Base-by-base conservation (phyloP, 768 basidiomycete species). In the Crepidotus variabilis region DNA sequence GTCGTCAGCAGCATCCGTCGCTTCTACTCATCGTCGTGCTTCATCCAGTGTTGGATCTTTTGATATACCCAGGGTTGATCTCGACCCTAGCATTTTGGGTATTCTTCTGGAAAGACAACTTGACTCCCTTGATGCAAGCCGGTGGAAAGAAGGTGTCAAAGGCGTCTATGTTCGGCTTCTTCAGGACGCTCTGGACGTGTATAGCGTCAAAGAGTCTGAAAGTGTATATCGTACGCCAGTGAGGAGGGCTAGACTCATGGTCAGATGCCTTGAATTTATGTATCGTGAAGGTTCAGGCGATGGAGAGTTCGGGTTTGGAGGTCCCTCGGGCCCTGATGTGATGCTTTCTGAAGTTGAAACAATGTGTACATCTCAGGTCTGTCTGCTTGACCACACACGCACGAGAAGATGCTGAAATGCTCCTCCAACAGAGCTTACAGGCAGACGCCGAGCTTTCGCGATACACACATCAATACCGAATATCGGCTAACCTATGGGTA, bases 31-130 rank as follows among this genome's bases (percentile, higher is more conserved):
- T n/a, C 22, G 32, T 45, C 21, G 9, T 28, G 34, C 43, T 13
- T 47, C 23, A 32, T 43, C 50, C 1, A 28, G 28, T 8, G 28
- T 28, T 8, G 28, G 28, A 28, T 28, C 28, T 28, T 28, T 28
- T 8, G 8, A 28, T 28, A 8, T 28, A 8, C 28, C 28, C 28
- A 28, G 8, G 8, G 58, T 60, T 18, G 43, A 57, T 18, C 55
- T 60, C 20, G 70, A 71, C 43, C 33, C 69, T 20, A 61, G 61
- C 28, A 66, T 86, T 39, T 56, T 72, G 6, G 88, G 87, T 0
- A 75, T 75, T 1, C 63, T 92, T 21, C 68, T 92, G 47, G 86
- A 86, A 60, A 74, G 78, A 49, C 90, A 92, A 62, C 67, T 86
- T 1, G 72, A 76, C 5, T 71, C 76, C 51, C 74, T 92, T 21